Percentiles rank a stretch among this genome's conserved stretches.
These are phyloP conservation scores for Rhizoclosmatium globosum DNA, from an alignment of 192 early-diverging fungal species.

Conservation along the genomic window DNA sequence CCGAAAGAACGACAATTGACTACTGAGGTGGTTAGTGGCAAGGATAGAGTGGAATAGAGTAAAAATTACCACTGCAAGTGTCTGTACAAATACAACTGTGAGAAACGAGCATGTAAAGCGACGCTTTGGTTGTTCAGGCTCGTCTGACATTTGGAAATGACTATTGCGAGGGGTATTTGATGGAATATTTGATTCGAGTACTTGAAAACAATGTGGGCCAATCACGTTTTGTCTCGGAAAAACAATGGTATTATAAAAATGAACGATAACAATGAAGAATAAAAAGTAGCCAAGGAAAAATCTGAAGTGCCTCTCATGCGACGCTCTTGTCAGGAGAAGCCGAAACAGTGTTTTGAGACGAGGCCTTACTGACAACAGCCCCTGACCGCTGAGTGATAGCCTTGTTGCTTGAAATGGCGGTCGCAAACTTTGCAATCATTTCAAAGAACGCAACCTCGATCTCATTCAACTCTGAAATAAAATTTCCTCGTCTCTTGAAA, in stretches of 20 bases:
- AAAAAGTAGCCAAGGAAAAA: too few species aligned
- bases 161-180: not conserved
- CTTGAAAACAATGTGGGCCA: not conserved
- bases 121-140: not conserved
- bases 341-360: too few species aligned
- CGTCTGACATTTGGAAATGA: not conserved
- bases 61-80: not conserved
- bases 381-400: not conserved
- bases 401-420: not conserved
- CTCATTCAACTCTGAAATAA: not conserved
- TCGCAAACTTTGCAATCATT: conserved; percentile 1
- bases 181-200: not conserved
- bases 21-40: not conserved
- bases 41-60: not conserved
- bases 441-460: not conserved
- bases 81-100: not conserved
- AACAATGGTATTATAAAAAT: not conserved
- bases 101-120: not conserved
- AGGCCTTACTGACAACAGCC: too few species aligned
- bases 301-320: too few species aligned
- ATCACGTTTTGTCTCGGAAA: not conserved
- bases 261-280: too few species aligned
- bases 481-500: not conserved
- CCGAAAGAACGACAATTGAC: not conserved
- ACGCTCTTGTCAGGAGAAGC: too few species aligned